A percentile compares a stretch with the other conserved stretches of the same genome.
Evolutionary conservation across 768 basidiomycete species (phyloP).

Genomic region (Xerocomus brunneocitrinus): DNA sequence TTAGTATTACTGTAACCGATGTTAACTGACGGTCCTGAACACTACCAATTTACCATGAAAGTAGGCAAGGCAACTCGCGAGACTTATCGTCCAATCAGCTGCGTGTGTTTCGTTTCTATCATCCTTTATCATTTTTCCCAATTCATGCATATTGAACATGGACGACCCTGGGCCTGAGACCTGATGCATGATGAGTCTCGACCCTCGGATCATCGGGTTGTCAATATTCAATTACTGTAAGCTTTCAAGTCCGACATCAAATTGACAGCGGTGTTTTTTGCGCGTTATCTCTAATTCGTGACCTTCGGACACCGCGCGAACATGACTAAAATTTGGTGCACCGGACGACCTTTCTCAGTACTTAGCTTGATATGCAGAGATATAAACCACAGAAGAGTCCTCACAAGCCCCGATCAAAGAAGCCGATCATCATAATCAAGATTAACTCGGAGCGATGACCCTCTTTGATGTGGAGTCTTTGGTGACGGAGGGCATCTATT

Average conservation of each 20-base stretch:
- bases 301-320: neutral
- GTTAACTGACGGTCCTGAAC: too few species aligned
- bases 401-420: neutral
- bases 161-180: neutral
- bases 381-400: neutral
- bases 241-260: neutral
- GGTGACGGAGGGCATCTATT: constrained; percentile 1
- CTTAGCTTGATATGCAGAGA: neutral
- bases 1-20: too few species aligned
- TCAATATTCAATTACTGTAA: neutral
- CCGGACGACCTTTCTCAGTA: neutral
- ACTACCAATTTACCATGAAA: too few species aligned
- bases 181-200: too few species aligned
- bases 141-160: neutral
- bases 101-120: neutral
- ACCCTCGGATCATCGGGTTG: neutral
- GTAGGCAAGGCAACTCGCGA: neutral
- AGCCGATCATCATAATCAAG: neutral
- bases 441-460: neutral
- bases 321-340: neutral
- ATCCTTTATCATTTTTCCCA: neutral
- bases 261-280: neutral
- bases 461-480: constrained; percentile 1
- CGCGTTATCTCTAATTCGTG: neutral
- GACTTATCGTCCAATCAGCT: neutral